phyloP scores from a whole-genome alignment of 106 monocot genomes.

The Xerophyta viscosa region DNA sequence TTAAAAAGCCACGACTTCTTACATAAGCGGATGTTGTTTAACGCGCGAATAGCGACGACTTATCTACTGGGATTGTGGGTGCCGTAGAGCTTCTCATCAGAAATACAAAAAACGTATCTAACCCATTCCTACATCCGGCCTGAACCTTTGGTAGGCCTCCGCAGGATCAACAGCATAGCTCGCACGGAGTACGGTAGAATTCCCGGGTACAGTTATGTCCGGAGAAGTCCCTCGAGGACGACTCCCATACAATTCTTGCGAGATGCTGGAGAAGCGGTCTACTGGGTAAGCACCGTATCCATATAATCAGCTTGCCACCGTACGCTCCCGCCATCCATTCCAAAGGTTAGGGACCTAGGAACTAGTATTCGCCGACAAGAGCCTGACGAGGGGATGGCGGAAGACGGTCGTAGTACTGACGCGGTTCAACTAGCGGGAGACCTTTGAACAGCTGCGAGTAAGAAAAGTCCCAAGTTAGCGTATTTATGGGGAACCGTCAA shows the following conservation, averaged over 20 bases:
- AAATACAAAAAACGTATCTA: too few species aligned
- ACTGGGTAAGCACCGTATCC: too few species aligned
- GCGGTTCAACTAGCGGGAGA: background rate
- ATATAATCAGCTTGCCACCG: too few species aligned
- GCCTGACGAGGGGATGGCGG: background rate
- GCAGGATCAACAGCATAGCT: too few species aligned
- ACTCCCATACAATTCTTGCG: constrained; percentile 3
- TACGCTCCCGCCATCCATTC: background rate
- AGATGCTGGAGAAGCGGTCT: constrained; percentile 1
- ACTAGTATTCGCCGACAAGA: background rate
- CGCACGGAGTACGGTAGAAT: too few species aligned
- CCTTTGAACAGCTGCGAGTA: background rate
- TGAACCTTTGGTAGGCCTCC: too few species aligned
- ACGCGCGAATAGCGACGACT: too few species aligned
- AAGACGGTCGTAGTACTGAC: background rate
- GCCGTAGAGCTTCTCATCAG: too few species aligned
- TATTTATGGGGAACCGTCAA: constrained; percentile 2
- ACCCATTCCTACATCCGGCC: too few species aligned
- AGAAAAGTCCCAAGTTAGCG: background rate
- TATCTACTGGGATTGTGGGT: too few species aligned
- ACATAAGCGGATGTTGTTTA: too few species aligned
- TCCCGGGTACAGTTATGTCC: background rate
- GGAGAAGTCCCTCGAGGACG: constrained; percentile 1
- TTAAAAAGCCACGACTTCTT: too few species aligned
- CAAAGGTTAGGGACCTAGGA: constrained; percentile 1